phyloP scores from a whole-genome alignment of 495 filamentous ascomycete species.

The Penicillium longicatenatum region DNA sequence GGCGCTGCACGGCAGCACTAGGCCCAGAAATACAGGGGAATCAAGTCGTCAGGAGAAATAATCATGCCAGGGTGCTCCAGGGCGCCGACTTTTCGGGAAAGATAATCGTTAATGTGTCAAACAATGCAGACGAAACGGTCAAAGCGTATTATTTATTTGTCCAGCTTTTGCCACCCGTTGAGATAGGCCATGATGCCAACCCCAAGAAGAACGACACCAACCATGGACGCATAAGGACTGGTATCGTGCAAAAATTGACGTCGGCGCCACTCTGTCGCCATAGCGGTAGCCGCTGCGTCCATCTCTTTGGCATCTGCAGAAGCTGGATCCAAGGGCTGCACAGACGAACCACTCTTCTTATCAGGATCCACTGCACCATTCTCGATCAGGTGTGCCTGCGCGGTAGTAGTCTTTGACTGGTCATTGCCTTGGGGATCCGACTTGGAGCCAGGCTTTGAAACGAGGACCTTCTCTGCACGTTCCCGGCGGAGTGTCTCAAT shows the following conservation, averaged over 20 bases:
- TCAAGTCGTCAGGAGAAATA: slow-evolving; percentile 22
- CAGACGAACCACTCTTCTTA: slow-evolving; percentile 23
- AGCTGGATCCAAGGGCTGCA: slow-evolving; percentile 24
- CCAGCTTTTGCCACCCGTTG: slow-evolving; percentile 80
- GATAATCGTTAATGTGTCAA: slow-evolving; percentile 20
- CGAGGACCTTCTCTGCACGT: slow-evolving; percentile 43
- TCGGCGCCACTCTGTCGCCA: slow-evolving; percentile 43
- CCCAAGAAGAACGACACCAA: slow-evolving; percentile 86
- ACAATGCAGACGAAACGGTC: slow-evolving; percentile 5
- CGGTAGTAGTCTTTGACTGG: slow-evolving; percentile 5
- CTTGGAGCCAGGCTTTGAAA: slow-evolving; percentile 2
- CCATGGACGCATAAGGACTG: slow-evolving; percentile 81
- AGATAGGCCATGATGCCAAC: slow-evolving; percentile 93
- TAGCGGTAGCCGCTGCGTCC: slow-evolving; percentile 42
- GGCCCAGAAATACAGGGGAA: slow-evolving; percentile 21
- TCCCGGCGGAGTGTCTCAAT: slow-evolving; percentile 75
- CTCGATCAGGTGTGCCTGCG: slow-evolving; percentile 2
- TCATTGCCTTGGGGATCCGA: slow-evolving; percentile 11
- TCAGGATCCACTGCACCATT: slow-evolving; percentile 13
- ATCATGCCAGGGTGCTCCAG: slow-evolving; percentile 18
- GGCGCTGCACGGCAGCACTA: slow-evolving; percentile 9
- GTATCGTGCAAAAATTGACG: slow-evolving; percentile 58
- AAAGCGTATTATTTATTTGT: slow-evolving; percentile 48
- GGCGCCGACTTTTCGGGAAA: slow-evolving; percentile 20
- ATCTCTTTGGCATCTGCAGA: slow-evolving; percentile 36